Conservation (phyloP, 1,284 basidiomycete species). For the Porogramme epimiltina region DNA sequence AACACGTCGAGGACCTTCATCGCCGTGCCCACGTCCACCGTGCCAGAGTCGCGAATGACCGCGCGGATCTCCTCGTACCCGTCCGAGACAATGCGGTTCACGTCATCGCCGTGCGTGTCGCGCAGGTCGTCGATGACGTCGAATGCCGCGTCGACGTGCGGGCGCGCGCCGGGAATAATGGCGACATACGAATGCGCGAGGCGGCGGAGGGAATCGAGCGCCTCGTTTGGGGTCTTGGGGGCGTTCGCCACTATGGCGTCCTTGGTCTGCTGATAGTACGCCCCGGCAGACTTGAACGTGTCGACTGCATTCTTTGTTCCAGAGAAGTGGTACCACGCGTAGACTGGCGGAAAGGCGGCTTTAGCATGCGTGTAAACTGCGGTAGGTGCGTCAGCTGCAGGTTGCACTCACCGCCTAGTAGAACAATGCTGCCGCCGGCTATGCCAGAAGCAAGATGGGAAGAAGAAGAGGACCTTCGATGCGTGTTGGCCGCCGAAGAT, state of each 20-base stretch:
- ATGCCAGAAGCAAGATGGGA: conserved; percentile 34
- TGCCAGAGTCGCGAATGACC: conserved; percentile 32
- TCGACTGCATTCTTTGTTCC: conserved; percentile 20
- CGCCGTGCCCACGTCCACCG: conserved; percentile 31
- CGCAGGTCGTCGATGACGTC: conserved; percentile 44
- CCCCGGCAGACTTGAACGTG: conserved; percentile 33
- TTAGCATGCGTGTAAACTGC: not conserved
- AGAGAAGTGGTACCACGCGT: conserved; percentile 24
- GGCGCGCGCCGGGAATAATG: conserved; percentile 43
- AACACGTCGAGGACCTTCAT: conserved; percentile 35
- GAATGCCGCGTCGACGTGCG: conserved; percentile 45
- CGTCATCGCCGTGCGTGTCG: conserved; percentile 44
- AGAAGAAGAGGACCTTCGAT: not conserved
- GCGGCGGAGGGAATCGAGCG: conserved; percentile 40
- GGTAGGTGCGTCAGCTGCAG: not conserved
- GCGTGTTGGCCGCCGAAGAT: not conserved
- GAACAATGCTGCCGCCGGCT: conserved; percentile 37
- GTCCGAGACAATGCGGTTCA: conserved; percentile 40
- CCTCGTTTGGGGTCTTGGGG: conserved; percentile 38
- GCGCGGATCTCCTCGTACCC: conserved; percentile 41
- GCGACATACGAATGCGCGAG: conserved; percentile 43
- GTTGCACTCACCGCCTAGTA: conserved; percentile 28
- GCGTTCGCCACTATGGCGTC: conserved; percentile 36
- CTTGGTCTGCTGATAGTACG: conserved; percentile 38
- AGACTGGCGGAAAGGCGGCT: conserved; percentile 4